These are phyloP conservation scores for Pholiota microspora DNA, from an alignment of 768 basidiomycete species.

Conservation along the genomic window DNA sequence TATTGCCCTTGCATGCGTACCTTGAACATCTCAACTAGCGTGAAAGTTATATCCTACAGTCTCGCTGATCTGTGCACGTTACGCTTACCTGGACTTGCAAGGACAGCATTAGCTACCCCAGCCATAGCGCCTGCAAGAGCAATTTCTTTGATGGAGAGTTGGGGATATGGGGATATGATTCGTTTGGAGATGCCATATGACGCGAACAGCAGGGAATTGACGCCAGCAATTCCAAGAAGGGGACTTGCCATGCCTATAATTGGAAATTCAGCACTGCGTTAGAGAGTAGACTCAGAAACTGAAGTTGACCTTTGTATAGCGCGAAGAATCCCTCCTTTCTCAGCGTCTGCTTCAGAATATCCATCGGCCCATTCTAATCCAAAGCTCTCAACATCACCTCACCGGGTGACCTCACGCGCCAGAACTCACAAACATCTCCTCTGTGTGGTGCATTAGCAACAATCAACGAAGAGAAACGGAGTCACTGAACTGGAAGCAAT, in stretches of 20 bases:
- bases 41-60: neutral
- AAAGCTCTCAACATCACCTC: neutral
- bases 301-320: conserved; percentile 83
- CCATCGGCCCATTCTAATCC: conserved; percentile 85
- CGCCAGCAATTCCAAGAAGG: conserved; percentile 88
- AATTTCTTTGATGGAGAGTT: conserved; percentile 75
- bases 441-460: conserved; percentile 33
- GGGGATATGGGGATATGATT: conserved; percentile 84
- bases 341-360: conserved; percentile 80
- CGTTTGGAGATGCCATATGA: conserved; percentile 82
- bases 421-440: conserved; percentile 81
- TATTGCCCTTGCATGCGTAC: conserved; percentile 98
- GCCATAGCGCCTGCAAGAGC: conserved; percentile 90
- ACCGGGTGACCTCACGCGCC: neutral
- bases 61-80: neutral
- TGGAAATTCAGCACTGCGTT: neutral
- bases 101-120: conserved; percentile 84
- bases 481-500: conserved; percentile 69
- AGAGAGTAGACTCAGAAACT: no score
- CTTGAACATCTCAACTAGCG: conserved; percentile 94
- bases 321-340: conserved; percentile 90
- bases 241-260: conserved; percentile 84
- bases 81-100: conserved; percentile 81
- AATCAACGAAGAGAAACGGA: conserved; percentile 5
- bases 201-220: conserved; percentile 94